Conservation (phyloP, 108 stramenopile species). For the Schizochytrium sp. region DNA sequence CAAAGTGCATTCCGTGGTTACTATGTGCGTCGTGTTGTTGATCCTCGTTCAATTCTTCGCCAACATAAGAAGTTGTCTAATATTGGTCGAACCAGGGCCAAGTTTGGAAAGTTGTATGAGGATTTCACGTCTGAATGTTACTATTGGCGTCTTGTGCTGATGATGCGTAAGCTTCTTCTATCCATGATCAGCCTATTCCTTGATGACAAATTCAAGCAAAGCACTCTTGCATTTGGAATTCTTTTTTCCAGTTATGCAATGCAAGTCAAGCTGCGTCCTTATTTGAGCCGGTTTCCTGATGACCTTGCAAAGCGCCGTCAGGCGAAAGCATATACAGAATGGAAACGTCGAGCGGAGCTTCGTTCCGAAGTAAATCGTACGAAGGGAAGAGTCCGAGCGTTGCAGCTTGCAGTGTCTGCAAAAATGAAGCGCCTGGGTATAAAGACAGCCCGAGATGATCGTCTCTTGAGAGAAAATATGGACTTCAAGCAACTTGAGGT, state of each 20-base stretch:
- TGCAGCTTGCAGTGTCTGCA: conserved; percentile 1
- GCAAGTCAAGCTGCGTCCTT: conserved; percentile 32
- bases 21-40: conserved; percentile 58
- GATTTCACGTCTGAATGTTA: conserved; percentile 59
- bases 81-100: conserved; percentile 46
- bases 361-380: conserved; percentile 8
- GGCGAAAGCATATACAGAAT: conserved; percentile 41
- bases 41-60: conserved; percentile 46
- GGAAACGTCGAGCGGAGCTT: conserved; percentile 53
- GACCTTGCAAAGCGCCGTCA: conserved; percentile 18
- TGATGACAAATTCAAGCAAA: conserved; percentile 58
- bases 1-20: conserved; percentile 48
- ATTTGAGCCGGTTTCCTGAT: conserved; percentile 46
- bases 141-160: conserved; percentile 44
- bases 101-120: conserved; percentile 57
- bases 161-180: conserved; percentile 22
- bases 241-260: conserved; percentile 34
- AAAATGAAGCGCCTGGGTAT: conserved; percentile 24
- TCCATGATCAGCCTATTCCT: conserved; percentile 35
- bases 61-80: conserved; percentile 40
- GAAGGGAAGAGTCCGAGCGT: conserved; percentile 54
- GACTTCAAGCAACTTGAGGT: conserved; percentile 40
- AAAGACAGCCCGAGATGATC: neutral
- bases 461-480: conserved; percentile 25
- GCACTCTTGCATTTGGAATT: conserved; percentile 53